Evolutionary conservation across 2,329 filamentous ascomycete genomes (phyloP).

Genomic region (Penicillium glabrum): DNA sequence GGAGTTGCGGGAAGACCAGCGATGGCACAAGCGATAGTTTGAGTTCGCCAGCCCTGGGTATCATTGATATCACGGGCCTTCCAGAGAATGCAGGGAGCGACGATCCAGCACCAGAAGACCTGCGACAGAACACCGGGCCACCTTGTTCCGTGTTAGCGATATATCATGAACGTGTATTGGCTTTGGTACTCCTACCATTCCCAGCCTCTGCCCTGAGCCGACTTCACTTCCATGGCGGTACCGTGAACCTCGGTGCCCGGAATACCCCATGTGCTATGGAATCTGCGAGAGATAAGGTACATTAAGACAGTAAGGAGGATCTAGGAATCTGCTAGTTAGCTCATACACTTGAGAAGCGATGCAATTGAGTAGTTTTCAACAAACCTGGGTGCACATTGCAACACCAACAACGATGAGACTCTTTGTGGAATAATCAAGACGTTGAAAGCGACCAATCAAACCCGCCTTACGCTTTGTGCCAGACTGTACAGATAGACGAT

Average conservation of each 20-base stretch:
- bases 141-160: neutral
- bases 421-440: slow-evolving; percentile 26
- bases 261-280: slow-evolving; percentile 53
- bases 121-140: slow-evolving; percentile 32
- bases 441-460: slow-evolving; percentile 15
- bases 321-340: slow-evolving; percentile 35
- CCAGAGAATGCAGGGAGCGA: slow-evolving; percentile 51
- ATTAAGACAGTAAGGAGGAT: slow-evolving; percentile 59
- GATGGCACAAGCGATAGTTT: slow-evolving; percentile 57
- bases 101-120: slow-evolving; percentile 22
- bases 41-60: slow-evolving; percentile 65
- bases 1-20: slow-evolving; percentile 61
- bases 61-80: slow-evolving; percentile 62
- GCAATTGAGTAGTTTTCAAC: neutral
- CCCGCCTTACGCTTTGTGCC: slow-evolving; percentile 9
- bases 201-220: slow-evolving; percentile 52
- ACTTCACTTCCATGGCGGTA: slow-evolving; percentile 43
- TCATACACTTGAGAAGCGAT: neutral
- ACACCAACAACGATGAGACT: slow-evolving; percentile 46
- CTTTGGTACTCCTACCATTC: slow-evolving; percentile 54
- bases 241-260: slow-evolving; percentile 56
- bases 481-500: neutral
- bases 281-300: slow-evolving; percentile 63
- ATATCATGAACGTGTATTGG: neutral
- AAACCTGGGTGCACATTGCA: slow-evolving; percentile 46